Evolutionary conservation across 495 filamentous ascomycete species (phyloP).

Genomic region (Aspergillus leporis): DNA sequence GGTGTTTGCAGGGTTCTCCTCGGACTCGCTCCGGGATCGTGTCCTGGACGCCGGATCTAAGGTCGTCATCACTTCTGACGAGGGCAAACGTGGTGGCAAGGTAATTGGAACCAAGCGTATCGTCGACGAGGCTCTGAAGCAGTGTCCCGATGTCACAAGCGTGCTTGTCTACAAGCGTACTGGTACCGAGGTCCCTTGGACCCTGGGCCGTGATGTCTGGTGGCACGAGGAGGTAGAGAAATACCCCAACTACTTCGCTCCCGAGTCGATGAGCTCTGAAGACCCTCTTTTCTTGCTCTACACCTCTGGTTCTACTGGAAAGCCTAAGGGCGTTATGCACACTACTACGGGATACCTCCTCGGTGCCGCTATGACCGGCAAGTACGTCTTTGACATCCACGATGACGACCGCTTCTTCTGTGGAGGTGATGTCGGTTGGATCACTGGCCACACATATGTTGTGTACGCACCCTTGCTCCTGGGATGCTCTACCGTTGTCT

Average conservation of each 20-base stretch:
- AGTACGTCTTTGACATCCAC: conserved; percentile 99
- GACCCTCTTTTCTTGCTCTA: conserved; percentile 98
- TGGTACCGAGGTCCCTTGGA: conserved; percentile 89
- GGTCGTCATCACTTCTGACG: conserved; percentile 94
- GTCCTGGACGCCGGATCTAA: conserved; percentile 86
- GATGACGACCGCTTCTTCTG: conserved; percentile 93
- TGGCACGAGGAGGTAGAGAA: conserved; percentile 99
- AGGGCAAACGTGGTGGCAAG: conserved; percentile 97
- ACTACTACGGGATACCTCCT: conserved; percentile 93
- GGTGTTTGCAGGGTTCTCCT: conserved; percentile 97
- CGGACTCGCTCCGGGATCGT: conserved; percentile 94
- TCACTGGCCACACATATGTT: conserved; percentile 99
- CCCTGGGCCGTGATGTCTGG: conserved; percentile 86
- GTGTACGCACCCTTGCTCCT: conserved; percentile 94
- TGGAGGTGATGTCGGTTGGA: conserved; percentile 98
- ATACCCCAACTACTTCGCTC: conserved; percentile 85
- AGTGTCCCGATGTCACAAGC: conserved; percentile 87
- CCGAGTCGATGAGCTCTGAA: conserved; percentile 85
- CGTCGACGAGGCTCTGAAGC: conserved; percentile 95
- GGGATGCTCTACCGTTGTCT: conserved; percentile 94
- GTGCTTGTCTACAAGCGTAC: conserved; percentile 94
- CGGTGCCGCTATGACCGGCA: conserved; percentile 89
- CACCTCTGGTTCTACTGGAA: conserved; percentile 95
- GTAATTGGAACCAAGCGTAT: conserved; percentile 99
- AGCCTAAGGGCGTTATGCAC: conserved; percentile 99